Conservation (phyloP, 768 basidiomycete genomes). For the Lanmaoa rubissima region DNA sequence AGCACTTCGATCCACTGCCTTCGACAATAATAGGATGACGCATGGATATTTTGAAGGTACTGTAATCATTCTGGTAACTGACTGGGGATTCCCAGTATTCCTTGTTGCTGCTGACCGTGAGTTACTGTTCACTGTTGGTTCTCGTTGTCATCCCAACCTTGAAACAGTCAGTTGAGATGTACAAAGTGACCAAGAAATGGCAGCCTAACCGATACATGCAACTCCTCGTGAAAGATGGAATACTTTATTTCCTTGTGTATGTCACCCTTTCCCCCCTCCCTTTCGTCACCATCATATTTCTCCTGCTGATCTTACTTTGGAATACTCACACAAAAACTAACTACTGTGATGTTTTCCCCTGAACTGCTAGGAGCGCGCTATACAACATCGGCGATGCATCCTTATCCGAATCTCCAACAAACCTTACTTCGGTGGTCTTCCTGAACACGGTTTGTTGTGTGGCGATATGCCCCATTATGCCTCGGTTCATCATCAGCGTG, state of each 20-base stretch:
- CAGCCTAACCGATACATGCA: conserved; percentile 8
- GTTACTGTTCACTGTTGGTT: not conserved
- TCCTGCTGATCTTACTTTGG: not conserved
- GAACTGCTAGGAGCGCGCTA: not conserved
- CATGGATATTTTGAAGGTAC: not conserved
- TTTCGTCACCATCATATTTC: not conserved
- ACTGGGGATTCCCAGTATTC: not conserved
- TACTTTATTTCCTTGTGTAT: conserved; percentile 9
- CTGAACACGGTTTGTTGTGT: too few relatives aligned
- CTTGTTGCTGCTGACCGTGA: not conserved
- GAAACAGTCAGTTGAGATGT: not conserved
- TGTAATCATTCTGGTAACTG: not conserved
- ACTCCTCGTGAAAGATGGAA: conserved; percentile 5
- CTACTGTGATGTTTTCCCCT: not conserved
- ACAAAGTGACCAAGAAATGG: conserved; percentile 10
- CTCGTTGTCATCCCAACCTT: not conserved
- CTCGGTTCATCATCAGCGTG: not conserved
- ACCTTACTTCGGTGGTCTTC: not conserved
- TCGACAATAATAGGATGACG: not conserved
- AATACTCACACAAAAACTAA: not conserved
- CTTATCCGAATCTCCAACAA: not conserved
- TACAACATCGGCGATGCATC: not conserved
- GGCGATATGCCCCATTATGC: not conserved
- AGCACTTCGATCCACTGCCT: not conserved
- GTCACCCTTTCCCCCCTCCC: not conserved